These are phyloP conservation scores for Talaromyces stipitatus DNA, from an alignment of 495 filamentous ascomycete species.

Conservation along the genomic window DNA sequence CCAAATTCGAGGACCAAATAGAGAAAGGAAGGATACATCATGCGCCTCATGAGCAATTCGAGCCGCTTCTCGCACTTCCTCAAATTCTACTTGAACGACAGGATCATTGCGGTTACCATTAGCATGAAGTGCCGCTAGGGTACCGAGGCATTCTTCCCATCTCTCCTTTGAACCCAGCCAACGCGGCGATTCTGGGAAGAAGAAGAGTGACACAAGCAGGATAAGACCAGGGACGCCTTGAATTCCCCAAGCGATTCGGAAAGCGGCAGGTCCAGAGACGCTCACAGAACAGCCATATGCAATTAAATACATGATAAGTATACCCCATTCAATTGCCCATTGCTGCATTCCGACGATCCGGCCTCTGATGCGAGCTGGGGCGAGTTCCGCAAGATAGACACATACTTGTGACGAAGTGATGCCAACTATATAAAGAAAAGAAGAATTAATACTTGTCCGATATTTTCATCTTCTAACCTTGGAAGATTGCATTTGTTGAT, in stretches of 20 bases:
- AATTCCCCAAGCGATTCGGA: slow-evolving; percentile 66
- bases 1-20: slow-evolving; percentile 44
- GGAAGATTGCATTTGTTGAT: not conserved
- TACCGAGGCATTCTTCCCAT: slow-evolving; percentile 57
- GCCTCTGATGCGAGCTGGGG: slow-evolving; percentile 58
- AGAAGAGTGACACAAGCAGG: slow-evolving; percentile 56
- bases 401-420: slow-evolving; percentile 71
- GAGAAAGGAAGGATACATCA: not conserved
- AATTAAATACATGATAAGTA: slow-evolving; percentile 54
- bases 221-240: slow-evolving; percentile 62
- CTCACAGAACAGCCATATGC: slow-evolving; percentile 52
- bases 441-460: not conserved
- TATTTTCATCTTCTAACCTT: not conserved
- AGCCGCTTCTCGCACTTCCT: slow-evolving; percentile 62
- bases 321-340: slow-evolving; percentile 68
- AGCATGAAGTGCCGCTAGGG: slow-evolving; percentile 63
- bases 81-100: slow-evolving; percentile 61
- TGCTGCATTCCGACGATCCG: slow-evolving; percentile 69
- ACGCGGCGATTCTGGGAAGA: slow-evolving; percentile 64
- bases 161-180: slow-evolving; percentile 67
- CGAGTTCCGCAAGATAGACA: slow-evolving; percentile 75
- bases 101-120: slow-evolving; percentile 57
- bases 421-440: slow-evolving; percentile 37
- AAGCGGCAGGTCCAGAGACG: slow-evolving; percentile 54
- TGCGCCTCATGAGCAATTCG: slow-evolving; percentile 40